Evolutionary conservation across 805 yeast genomes (phyloP).

Genomic region (Schizosaccharomyces japonicus): DNA sequence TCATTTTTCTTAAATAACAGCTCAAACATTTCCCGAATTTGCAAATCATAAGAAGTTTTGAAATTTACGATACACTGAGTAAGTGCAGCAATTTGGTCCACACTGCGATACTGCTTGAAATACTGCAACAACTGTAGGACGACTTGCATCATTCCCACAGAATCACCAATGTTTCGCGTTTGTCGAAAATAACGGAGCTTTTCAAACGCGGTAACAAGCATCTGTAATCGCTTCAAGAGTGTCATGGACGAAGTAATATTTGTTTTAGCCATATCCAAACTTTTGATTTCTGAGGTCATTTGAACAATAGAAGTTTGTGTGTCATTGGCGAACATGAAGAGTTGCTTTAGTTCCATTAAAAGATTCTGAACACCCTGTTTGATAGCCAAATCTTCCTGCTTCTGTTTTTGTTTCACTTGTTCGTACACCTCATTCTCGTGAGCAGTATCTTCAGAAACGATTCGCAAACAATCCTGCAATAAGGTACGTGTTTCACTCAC

Average conservation of each 20-base stretch:
- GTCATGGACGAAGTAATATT: conserved; percentile 72
- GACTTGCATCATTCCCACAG: conserved; percentile 21
- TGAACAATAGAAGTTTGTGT: neutral
- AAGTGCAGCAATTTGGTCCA: conserved; percentile 51
- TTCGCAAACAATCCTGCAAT: too few relatives aligned
- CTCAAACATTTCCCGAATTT: conserved; percentile 53
- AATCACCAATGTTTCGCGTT: neutral
- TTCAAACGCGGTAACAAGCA: conserved; percentile 54
- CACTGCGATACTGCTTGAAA: conserved; percentile 60
- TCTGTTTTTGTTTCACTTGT: too few relatives aligned
- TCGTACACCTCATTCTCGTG: too few relatives aligned
- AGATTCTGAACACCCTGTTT: too few relatives aligned
- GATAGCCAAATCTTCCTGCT: too few relatives aligned
- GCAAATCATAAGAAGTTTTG: conserved; percentile 39
- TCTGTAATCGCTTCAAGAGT: conserved; percentile 61
- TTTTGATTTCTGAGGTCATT: conserved; percentile 58
- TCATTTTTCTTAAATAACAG: conserved; percentile 19
- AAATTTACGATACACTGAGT: conserved; percentile 34
- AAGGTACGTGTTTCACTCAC: too few relatives aligned
- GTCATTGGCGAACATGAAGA: neutral
- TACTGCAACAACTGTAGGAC: conserved; percentile 47
- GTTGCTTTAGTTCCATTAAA: neutral
- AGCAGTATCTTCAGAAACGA: too few relatives aligned
- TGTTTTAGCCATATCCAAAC: conserved; percentile 57
- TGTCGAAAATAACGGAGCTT: conserved; percentile 18